phyloP scores from a whole-genome alignment of 306 rosid genomes.

The Crataegus laevigata region DNA sequence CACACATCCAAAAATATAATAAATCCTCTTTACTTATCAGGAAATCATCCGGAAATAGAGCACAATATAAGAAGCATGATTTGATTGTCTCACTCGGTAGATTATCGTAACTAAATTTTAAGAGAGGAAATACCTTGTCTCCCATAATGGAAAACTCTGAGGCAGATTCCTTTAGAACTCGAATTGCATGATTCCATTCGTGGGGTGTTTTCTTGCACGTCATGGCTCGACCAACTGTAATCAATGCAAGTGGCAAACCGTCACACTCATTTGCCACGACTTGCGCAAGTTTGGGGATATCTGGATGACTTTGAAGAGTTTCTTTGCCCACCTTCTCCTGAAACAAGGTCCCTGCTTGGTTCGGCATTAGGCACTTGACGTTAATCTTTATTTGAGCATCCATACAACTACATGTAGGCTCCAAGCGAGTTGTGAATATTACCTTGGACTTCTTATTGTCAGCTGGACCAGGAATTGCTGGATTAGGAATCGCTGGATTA shows the following conservation, averaged over 20 bases:
- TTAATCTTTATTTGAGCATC: background rate
- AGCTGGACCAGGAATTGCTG: background rate
- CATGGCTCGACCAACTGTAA: constrained; percentile 11
- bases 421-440: constrained; percentile 16
- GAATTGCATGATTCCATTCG: constrained; percentile 7
- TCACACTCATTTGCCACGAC: background rate
- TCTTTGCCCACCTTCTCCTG: background rate
- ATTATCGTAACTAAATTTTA: constrained; percentile 10
- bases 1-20: background rate
- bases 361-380: background rate
- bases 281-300: background rate
- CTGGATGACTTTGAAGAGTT: background rate
- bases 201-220: background rate
- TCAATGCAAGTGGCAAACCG: constrained; percentile 9
- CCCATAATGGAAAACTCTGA: constrained; percentile 3
- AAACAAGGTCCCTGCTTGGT: constrained; percentile 15
- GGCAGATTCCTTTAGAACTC: background rate
- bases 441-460: constrained; percentile 3
- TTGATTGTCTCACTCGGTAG: background rate
- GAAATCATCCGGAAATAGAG: constrained; percentile 1
- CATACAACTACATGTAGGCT: constrained; percentile 24
- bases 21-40: background rate
- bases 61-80: constrained; percentile 14
- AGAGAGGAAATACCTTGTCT: constrained; percentile 1
- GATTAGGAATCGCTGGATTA: background rate